Conservation (phyloP, 225 moss, liverwort and hornwort species). For the Rhytidiadelphus loreus region DNA sequence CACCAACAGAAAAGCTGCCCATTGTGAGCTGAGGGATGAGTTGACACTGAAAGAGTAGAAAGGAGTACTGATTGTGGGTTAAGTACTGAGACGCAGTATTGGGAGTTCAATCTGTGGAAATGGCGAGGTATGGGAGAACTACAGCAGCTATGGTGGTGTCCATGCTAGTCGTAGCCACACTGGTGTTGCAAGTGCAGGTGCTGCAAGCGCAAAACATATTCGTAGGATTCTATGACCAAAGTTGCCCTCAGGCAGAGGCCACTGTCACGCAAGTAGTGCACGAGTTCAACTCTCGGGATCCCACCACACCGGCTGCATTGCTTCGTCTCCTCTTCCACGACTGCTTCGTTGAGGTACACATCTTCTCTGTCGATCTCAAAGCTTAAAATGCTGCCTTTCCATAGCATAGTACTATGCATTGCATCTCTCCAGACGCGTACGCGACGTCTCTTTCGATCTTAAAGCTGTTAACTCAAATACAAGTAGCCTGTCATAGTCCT, state of each 20-base stretch:
- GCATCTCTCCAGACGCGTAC: neutral
- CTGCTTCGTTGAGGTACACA: constrained; percentile 47
- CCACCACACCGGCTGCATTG: constrained; percentile 32
- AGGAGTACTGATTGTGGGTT: neutral
- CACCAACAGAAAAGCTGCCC: neutral
- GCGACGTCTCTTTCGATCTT: neutral
- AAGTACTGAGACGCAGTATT: neutral
- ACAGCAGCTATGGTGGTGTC: neutral
- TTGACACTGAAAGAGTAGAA: neutral
- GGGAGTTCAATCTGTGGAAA: neutral
- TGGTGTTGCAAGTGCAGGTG: constrained; percentile 5
- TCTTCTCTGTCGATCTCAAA: neutral
- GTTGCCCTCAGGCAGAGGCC: constrained; percentile 32
- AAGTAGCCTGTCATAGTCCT: neutral
- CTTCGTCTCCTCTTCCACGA: constrained; percentile 54
- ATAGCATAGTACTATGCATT: neutral
- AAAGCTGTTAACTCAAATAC: neutral
- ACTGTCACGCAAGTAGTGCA: constrained; percentile 33
- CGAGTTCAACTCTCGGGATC: constrained; percentile 26
- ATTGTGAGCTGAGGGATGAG: neutral
- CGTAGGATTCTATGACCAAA: constrained; percentile 48
- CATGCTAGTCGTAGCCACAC: neutral
- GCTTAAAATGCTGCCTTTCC: neutral
- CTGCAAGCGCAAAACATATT: constrained; percentile 24
- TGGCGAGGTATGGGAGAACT: constrained; percentile 1